Percentiles rank a stretch among this genome's conserved stretches.
Conservation (phyloP, 2,329 filamentous ascomycete species). For the Karstenula rhodostoma region DNA sequence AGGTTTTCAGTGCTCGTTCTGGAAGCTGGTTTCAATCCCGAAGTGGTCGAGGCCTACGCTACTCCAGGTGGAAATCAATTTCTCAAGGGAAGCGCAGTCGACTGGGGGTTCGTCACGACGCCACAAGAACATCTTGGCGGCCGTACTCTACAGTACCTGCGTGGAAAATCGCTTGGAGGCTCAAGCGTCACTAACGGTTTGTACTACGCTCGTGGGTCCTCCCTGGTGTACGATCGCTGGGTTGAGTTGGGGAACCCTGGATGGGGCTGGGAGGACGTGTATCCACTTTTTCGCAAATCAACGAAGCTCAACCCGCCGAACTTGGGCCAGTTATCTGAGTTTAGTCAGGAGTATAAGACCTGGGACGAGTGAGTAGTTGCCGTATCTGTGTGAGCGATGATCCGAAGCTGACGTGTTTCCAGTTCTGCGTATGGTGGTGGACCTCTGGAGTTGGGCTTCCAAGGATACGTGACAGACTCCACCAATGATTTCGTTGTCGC, state of each 20-base stretch:
- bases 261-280: constrained; percentile 55
- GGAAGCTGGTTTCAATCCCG: constrained; percentile 30
- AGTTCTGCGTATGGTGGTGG: constrained; percentile 35
- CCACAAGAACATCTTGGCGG: constrained; percentile 33
- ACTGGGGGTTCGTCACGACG: constrained; percentile 39
- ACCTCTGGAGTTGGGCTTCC: constrained; percentile 39
- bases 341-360: constrained; percentile 39
- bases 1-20: constrained; percentile 35
- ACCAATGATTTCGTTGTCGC: constrained; percentile 39
- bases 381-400: background rate
- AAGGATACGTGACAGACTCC: constrained; percentile 40
- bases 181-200: constrained; percentile 46
- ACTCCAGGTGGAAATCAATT: constrained; percentile 40
- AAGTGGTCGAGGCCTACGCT: constrained; percentile 35
- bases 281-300: constrained; percentile 33
- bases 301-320: constrained; percentile 42
- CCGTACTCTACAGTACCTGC: constrained; percentile 34
- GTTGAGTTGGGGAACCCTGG: constrained; percentile 64
- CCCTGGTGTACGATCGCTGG: constrained; percentile 60
- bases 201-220: constrained; percentile 42
- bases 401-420: background rate
- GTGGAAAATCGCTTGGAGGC: constrained; percentile 41
- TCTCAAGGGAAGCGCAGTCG: constrained; percentile 36
- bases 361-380: constrained; percentile 26
- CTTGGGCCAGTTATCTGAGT: constrained; percentile 30